A percentile compares a stretch with the other conserved stretches of the same genome.
These are phyloP conservation scores for Neurospora hispaniola DNA, from an alignment of 495 filamentous ascomycete genomes.

Conservation along the genomic window DNA sequence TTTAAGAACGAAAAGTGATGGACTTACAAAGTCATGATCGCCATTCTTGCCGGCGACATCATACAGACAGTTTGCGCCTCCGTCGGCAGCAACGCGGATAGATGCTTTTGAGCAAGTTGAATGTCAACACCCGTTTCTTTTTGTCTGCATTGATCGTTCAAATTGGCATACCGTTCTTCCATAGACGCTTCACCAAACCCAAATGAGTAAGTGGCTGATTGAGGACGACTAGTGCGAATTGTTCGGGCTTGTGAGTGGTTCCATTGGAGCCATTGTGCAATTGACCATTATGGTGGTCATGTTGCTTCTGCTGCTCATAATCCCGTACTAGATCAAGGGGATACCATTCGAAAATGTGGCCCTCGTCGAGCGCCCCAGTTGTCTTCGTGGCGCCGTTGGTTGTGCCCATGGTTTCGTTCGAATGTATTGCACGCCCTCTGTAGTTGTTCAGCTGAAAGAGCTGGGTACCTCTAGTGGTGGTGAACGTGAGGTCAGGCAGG, in stretches of 20 bases:
- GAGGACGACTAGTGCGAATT: constrained; percentile 54
- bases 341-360: constrained; percentile 15
- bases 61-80: constrained; percentile 74
- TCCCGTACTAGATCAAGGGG: constrained; percentile 17
- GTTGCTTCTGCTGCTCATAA: neutral
- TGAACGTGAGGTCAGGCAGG: neutral
- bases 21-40: constrained; percentile 14
- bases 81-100: constrained; percentile 70
- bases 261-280: neutral
- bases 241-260: constrained; percentile 3
- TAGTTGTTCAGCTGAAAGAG: neutral
- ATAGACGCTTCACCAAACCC: constrained; percentile 37
- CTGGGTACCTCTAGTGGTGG: neutral
- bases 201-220: constrained; percentile 59
- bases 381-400: neutral
- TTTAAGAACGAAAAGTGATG: neutral
- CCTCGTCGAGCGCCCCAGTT: neutral
- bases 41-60: constrained; percentile 32
- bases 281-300: neutral
- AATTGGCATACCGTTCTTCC: constrained; percentile 43
- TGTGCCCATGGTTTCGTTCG: neutral
- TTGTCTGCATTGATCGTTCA: neutral
- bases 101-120: constrained; percentile 29
- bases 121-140: neutral
- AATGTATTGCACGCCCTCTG: neutral